Conservation (phyloP, 2,329 filamentous ascomycete species). For the Fusarium luffae region DNA sequence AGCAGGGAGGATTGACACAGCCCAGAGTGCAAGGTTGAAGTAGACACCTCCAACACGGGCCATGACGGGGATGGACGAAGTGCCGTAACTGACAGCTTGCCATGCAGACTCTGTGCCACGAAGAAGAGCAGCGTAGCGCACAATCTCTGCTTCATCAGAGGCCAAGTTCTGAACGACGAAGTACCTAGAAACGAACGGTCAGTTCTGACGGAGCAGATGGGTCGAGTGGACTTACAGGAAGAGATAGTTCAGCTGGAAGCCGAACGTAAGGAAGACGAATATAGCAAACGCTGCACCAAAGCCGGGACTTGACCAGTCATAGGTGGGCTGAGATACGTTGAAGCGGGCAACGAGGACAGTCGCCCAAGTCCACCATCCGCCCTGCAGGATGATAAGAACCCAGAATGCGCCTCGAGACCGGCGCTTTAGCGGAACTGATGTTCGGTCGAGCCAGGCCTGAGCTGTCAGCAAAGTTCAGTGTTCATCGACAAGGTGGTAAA, state of each 20-base stretch:
- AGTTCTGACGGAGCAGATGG: not conserved
- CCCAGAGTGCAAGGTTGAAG: constrained; percentile 77
- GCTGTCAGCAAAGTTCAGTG: not conserved
- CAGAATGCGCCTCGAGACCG: constrained; percentile 67
- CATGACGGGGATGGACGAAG: constrained; percentile 71
- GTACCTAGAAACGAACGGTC: constrained; percentile 58
- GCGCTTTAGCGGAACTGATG: constrained; percentile 62
- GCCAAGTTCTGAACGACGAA: constrained; percentile 77
- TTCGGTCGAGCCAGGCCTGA: constrained; percentile 69
- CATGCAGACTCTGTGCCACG: constrained; percentile 78
- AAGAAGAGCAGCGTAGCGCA: constrained; percentile 74
- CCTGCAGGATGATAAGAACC: constrained; percentile 66
- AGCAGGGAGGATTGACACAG: constrained; percentile 68
- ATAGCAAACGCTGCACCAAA: constrained; percentile 75
- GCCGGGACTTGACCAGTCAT: constrained; percentile 72
- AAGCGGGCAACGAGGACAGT: constrained; percentile 73
- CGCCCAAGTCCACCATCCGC: constrained; percentile 78
- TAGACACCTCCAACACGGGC: constrained; percentile 74
- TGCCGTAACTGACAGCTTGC: constrained; percentile 78
- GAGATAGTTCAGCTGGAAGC: constrained; percentile 80
- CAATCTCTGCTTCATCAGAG: constrained; percentile 68
- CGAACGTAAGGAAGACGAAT: constrained; percentile 73
- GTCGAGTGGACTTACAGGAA: constrained; percentile 63
- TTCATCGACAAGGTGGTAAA: not conserved
- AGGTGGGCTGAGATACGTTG: constrained; percentile 65